These are phyloP conservation scores for Penicillium sp. DNA, from an alignment of 2,329 filamentous ascomycete species.

Conservation along the genomic window DNA sequence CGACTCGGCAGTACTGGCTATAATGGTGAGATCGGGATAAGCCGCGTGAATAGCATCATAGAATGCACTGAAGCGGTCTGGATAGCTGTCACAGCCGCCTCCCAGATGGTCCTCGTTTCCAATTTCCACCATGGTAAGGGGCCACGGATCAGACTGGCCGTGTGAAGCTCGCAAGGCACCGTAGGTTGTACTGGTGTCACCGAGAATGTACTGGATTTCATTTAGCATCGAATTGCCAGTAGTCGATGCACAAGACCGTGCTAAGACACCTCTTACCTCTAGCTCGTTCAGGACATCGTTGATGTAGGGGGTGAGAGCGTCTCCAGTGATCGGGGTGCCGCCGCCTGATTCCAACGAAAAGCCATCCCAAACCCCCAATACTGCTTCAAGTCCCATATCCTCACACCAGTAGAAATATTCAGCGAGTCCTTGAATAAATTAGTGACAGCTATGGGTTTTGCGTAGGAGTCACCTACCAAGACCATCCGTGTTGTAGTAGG, in stretches of 20 bases:
- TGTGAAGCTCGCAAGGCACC: constrained; percentile 55
- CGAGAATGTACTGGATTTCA: constrained; percentile 51
- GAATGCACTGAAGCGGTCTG: constrained; percentile 56
- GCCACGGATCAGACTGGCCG: constrained; percentile 58
- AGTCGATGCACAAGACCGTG: neutral
- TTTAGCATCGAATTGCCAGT: neutral
- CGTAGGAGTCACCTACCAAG: neutral
- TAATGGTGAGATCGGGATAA: constrained; percentile 56
- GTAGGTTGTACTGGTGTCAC: constrained; percentile 53
- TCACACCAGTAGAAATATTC: constrained; percentile 9
- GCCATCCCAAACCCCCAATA: constrained; percentile 38
- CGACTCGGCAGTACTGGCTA: constrained; percentile 43
- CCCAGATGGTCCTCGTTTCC: constrained; percentile 64
- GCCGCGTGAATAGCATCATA: constrained; percentile 53
- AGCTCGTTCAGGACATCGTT: constrained; percentile 60
- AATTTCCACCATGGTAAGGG: constrained; percentile 58
- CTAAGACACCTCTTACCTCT: constrained; percentile 36
- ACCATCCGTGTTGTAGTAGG: constrained; percentile 8
- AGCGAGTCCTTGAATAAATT: neutral
- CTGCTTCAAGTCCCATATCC: constrained; percentile 2
- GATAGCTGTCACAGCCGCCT: constrained; percentile 48
- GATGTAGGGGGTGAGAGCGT: constrained; percentile 54
- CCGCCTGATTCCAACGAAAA: constrained; percentile 53
- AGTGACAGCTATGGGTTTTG: neutral
- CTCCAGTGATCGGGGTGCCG: constrained; percentile 46